phyloP scores from a whole-genome alignment of 129 eudicot genomes.

The Ambrosia trifida region DNA sequence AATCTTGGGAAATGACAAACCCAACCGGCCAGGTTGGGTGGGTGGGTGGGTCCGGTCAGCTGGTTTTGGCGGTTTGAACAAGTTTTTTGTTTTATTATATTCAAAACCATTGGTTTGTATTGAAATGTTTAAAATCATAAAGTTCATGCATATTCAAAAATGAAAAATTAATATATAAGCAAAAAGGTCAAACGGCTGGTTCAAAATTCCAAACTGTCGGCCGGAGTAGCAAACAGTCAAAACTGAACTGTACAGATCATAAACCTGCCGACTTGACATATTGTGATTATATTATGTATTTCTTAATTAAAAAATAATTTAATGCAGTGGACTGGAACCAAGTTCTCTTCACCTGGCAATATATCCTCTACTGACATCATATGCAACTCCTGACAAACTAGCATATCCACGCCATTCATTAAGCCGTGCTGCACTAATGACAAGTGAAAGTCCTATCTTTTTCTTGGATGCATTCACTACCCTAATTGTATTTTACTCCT shows the following conservation, averaged over 20 bases:
- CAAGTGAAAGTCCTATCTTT: slow-evolving; percentile 96
- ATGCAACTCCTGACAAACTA: slow-evolving; percentile 78
- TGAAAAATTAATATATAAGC: too few relatives aligned
- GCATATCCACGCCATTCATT: slow-evolving; percentile 97
- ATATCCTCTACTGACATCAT: slow-evolving; percentile 82
- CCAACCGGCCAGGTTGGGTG: not conserved
- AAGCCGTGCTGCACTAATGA: slow-evolving; percentile 95
- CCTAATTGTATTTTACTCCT: slow-evolving; percentile 86
- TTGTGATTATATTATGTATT: not conserved
- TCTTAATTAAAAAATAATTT: not conserved
- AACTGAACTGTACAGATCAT: too few relatives aligned
- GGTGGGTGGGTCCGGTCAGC: not conserved
- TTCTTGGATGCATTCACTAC: slow-evolving; percentile 93
- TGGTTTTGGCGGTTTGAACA: too few relatives aligned
- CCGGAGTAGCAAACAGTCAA: too few relatives aligned
- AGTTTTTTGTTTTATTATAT: not conserved
- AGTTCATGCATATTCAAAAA: not conserved
- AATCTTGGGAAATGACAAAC: not conserved
- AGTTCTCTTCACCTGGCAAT: slow-evolving; percentile 86
- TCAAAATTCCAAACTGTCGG: too few relatives aligned
- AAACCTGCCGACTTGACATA: not conserved
- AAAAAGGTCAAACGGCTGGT: too few relatives aligned
- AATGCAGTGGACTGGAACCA: slow-evolving; percentile 95
- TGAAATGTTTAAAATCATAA: not conserved
- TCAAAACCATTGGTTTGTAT: not conserved